phyloP scores from a whole-genome alignment of 129 eudicot species.

The Ambrosia artemisiifolia region DNA sequence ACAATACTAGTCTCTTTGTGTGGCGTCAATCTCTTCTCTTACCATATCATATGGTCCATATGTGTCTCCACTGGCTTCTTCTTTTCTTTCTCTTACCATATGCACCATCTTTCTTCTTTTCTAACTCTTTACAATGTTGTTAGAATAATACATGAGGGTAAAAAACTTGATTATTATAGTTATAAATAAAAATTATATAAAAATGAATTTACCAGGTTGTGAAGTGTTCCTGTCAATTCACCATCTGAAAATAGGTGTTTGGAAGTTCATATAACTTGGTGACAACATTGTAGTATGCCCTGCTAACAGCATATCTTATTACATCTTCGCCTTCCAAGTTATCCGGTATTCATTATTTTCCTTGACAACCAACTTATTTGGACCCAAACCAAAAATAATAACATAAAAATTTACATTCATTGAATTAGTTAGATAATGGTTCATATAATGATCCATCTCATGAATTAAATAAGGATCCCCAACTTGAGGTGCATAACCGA shows the following conservation, averaged over 20 bases:
- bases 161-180: neutral
- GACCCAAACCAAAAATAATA: no score
- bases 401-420: neutral
- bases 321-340: neutral
- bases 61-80: neutral
- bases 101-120: neutral
- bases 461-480: neutral
- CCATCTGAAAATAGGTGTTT: neutral
- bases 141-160: neutral
- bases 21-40: neutral
- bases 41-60: no score
- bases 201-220: neutral
- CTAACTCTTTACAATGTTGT: neutral
- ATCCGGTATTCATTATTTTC: no score
- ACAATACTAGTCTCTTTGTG: neutral
- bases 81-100: neutral
- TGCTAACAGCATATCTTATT: neutral
- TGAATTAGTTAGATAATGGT: neutral
- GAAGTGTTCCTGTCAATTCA: neutral
- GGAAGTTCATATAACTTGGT: neutral
- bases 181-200: neutral
- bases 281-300: neutral
- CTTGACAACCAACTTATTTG: no score
- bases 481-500: neutral
- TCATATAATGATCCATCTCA: neutral